phyloP scores from a whole-genome alignment of 2,329 filamentous ascomycete genomes.

The Aspergillus pseudoterreus region DNA sequence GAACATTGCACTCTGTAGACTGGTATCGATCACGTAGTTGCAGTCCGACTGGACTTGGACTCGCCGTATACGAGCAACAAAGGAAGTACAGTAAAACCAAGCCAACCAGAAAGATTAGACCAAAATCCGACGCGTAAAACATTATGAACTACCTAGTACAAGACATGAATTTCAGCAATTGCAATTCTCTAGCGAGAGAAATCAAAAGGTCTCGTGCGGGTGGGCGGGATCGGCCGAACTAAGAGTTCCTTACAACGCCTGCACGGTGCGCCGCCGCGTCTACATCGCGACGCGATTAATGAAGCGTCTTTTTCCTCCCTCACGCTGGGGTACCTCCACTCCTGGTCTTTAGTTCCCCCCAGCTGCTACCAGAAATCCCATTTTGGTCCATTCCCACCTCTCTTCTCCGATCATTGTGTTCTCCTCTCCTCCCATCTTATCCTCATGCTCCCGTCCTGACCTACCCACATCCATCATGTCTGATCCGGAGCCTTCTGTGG shows the following conservation, averaged over 20 bases:
- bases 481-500: slow-evolving; percentile 30
- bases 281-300: slow-evolving; percentile 32
- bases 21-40: too few relatives aligned
- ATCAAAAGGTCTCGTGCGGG: slow-evolving; percentile 1
- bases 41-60: too few relatives aligned
- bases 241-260: slow-evolving; percentile 3
- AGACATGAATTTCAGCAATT: not conserved
- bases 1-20: not conserved
- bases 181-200: not conserved
- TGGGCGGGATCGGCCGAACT: slow-evolving; percentile 7
- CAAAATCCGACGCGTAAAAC: too few relatives aligned
- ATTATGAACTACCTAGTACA: too few relatives aligned
- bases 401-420: not conserved
- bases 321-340: slow-evolving; percentile 15
- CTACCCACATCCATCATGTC: slow-evolving; percentile 26
- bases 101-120: too few relatives aligned
- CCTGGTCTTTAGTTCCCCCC: not conserved
- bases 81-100: too few relatives aligned
- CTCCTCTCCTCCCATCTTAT: not conserved
- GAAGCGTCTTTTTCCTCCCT: slow-evolving; percentile 19
- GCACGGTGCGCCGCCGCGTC: slow-evolving; percentile 24
- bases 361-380: slow-evolving; percentile 10
- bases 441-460: slow-evolving; percentile 15
- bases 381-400: not conserved
- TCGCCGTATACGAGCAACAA: too few relatives aligned